Evolutionary conservation across 768 basidiomycete genomes (phyloP), one percentile per base, ranked within the genome.

Genomic region (Suillus weaverae): DNA sequence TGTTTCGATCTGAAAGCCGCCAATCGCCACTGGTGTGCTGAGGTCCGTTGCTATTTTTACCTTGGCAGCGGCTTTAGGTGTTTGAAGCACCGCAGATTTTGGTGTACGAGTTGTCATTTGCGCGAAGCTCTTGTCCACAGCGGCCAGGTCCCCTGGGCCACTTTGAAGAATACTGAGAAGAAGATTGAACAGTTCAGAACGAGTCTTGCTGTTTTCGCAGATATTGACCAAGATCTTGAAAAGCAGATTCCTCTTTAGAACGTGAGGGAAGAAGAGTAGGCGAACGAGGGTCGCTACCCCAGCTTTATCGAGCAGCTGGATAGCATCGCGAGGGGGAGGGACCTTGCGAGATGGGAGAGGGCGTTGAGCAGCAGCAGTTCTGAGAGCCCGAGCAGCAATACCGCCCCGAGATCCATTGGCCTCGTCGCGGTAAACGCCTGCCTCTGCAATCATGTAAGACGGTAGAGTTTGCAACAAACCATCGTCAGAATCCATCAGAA

Each of bases 251-350:
- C 94, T 95, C 78, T 88, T 88, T 65, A 94, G 81, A 26, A 95
- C 89, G 69, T 97, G 94, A 5, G 97, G 97, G 84, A 95, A 97
- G 83, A 99, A 99, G 26, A 99, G 84, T 9, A 99, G 86, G 60
- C 96, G 89, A 48, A 98, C 88, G 20, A 99, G 87, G 30, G 90
- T 89, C 0, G 95, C 92, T 54, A 99, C 86, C 16, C 95, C 94
- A 7, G 85, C 76, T 71, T 93, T 97, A 74, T 99, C 97, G 53
- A 99, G 84, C 2, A 99, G 86, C 71, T 94, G 92, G 35, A 98
- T 92, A 2, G 96, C 92, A 69, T 99, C 96, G 44, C 96, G 90
- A 44, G 86, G 83, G 11, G 81, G 78, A 36, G 81, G 72, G 22
- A 80, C 76, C 71, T 91, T 92, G 43, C 85, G 84, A 4, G 78